Evolutionary conservation across 148 eudicot genomes (phyloP), one percentile per base, ranked within the genome.

Genomic region (Amaranthus hypochondriacus): DNA sequence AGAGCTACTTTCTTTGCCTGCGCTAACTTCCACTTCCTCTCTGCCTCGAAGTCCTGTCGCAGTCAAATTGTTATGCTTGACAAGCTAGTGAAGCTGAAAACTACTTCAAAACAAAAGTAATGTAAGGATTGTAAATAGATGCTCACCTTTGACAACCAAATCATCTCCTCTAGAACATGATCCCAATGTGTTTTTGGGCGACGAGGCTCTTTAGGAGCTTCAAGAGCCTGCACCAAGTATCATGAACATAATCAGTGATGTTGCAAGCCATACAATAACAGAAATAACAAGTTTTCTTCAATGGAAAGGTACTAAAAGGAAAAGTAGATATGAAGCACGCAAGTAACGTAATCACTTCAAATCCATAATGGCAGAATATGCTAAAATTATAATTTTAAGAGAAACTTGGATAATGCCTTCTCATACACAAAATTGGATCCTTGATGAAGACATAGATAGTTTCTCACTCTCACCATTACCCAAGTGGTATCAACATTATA

Each of bases 101-200:
- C 21, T 55, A 15, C 18, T 74, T 18, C 46, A 47, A 54, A 4
- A 51, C n/a, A 48, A 48, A 71, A 52, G 28, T 62, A 51, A 57
- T 47, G 50, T n/a, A 18, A 62, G 15, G 10, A 44, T n/a, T 7
- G 13, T 67, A 47, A 62, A 21, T 42, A 67, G 53, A 66, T 62
- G 65, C 75, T 68, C 83, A 92, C 97, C 97, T 96, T 96, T 18
- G 99, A 96, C 83, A 96, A 77, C 99, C 99, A 96, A 72, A 84
- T 87, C 99, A 96, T 92, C 91, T 96, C 99, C 69, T 92, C 99
- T 72, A 96, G 68, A 79, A 96, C 97, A 82, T 96, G 97, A 86
- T 96, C 99, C 99, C 99, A 96, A 73, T 96, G 99, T 21, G 95
- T 83, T 90, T 90, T 96, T 53, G 97, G 96, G 66, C 95, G 99